phyloP scores from a whole-genome alignment of 106 monocot species.

The Dactylorhiza incarnata region DNA sequence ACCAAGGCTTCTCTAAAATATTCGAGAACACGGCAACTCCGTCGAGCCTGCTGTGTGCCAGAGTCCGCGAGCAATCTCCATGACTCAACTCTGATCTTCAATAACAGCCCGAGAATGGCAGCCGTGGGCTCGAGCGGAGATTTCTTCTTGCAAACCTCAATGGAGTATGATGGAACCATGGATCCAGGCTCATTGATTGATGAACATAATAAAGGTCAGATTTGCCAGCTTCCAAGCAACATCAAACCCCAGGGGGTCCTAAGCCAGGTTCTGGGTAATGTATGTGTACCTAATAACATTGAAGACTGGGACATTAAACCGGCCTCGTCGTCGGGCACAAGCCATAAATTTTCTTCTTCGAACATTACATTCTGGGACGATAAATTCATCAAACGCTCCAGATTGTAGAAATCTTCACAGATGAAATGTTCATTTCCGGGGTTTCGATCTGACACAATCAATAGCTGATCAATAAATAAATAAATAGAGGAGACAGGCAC shows the following conservation, averaged over 20 bases:
- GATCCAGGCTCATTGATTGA: conserved; percentile 24
- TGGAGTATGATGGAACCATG: conserved; percentile 31
- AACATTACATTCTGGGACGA: conserved; percentile 22
- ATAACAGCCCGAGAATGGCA: conserved; percentile 42
- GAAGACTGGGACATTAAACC: conserved; percentile 65
- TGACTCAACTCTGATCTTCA: conserved; percentile 36
- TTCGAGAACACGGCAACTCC: neutral
- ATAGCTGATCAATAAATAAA: too few species aligned
- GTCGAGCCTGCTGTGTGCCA: conserved; percentile 13
- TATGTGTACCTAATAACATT: conserved; percentile 65
- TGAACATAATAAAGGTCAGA: conserved; percentile 29
- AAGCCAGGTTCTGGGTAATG: conserved; percentile 50
- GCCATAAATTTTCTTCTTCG: neutral
- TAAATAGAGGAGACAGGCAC: too few species aligned
- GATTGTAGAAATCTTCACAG: conserved; percentile 21
- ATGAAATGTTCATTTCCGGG: too few species aligned
- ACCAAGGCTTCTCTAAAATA: conserved; percentile 17
- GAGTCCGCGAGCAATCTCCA: conserved; percentile 48
- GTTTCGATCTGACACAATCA: too few species aligned
- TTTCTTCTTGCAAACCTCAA: conserved; percentile 56
- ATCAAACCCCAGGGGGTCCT: conserved; percentile 48
- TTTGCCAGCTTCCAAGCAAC: conserved; percentile 29
- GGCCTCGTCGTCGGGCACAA: conserved; percentile 7
- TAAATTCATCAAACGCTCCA: conserved; percentile 32
- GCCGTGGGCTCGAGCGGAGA: conserved; percentile 42